Base-by-base conservation (phyloP, 192 early-diverging fungal species). In the Diversispora epigaea region DNA sequence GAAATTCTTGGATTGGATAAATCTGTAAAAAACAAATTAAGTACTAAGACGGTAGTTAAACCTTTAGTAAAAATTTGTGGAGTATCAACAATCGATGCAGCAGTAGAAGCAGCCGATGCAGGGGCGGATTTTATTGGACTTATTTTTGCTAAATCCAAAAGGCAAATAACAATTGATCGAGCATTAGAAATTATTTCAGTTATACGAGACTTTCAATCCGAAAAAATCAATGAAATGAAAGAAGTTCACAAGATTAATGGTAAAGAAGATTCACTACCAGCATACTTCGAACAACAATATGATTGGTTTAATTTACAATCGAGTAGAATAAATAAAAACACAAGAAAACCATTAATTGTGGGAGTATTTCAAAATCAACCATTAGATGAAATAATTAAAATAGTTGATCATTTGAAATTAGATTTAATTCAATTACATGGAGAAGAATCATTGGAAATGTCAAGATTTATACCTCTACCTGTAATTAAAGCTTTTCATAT, bases 371-470 rank as follows among this genome's bases (percentile, higher is more conserved):
- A 88, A 74, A 93, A 96, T 78, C 93, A 96, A 55, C 73, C 89
- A 1, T 71, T 93, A 22, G 91, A 91, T 57, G 80, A 94, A 67
- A 95, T 98, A 71, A 86, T 87, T 32, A 73, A 79, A 1, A 85
- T 91, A 7, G 90, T 88, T 4, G 75, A 81, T 19, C 77, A 77
- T 19, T 85, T 91, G 22, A 89, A 90, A 19, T 84, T 99, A 21
- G 97, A 99, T 79, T 60, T 97, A 45, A 91, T 98, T 19, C 98
- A 99, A 86, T 84, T 98, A 66, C 98, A 99, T 82, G 94, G 95
- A 1, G 79, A 85, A 43, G 96, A 97, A 81, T 79, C 85, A 41
- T 80, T 77, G 0, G 85, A 88, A 46, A 71, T 90, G 76, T 89
- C 92, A 1, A 83, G 76, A 50, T 86, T 92, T 55, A 81, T 96